These are phyloP conservation scores for Cystobasidium pallidum DNA, from an alignment of 1,284 basidiomycete species.

Conservation along the genomic window DNA sequence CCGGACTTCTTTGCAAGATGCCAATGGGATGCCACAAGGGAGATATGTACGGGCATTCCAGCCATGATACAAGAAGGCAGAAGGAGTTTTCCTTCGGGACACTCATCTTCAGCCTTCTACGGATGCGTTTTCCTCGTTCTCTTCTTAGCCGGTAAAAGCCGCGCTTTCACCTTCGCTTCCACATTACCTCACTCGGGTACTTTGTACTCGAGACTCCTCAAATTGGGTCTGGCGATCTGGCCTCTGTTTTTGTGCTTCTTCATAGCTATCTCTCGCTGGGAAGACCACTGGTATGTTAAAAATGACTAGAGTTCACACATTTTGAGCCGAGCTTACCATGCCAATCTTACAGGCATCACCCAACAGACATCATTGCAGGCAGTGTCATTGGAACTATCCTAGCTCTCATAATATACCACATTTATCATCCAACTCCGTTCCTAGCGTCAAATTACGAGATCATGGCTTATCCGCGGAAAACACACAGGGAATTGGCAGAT, in stretches of 20 bases:
- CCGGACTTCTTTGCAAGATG: slow-evolving; percentile 72
- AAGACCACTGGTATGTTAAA: slow-evolving; percentile 60
- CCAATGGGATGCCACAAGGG: slow-evolving; percentile 62
- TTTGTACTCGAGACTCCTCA: slow-evolving; percentile 62
- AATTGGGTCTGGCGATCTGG: slow-evolving; percentile 60
- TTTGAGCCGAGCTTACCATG: background rate
- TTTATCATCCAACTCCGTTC: slow-evolving; percentile 49
- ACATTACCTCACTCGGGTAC: slow-evolving; percentile 57
- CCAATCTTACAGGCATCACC: slow-evolving; percentile 50
- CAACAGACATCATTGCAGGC: slow-evolving; percentile 48
- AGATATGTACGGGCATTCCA: slow-evolving; percentile 64
- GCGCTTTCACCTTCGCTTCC: slow-evolving; percentile 46
- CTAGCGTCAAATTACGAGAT: slow-evolving; percentile 27
- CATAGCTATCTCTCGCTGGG: slow-evolving; percentile 66
- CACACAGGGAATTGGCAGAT: slow-evolving; percentile 38
- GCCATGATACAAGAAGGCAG: slow-evolving; percentile 50
- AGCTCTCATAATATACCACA: slow-evolving; percentile 44
- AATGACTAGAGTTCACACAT: background rate
- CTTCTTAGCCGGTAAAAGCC: slow-evolving; percentile 66
- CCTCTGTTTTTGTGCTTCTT: slow-evolving; percentile 64
- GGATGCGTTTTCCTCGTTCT: slow-evolving; percentile 69
- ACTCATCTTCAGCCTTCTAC: slow-evolving; percentile 68
- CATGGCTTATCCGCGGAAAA: slow-evolving; percentile 43
- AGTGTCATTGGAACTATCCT: slow-evolving; percentile 45
- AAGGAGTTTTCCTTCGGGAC: slow-evolving; percentile 69